Percentiles rank a stretch among this genome's conserved stretches.
These are phyloP conservation scores for Stevia rebaudiana DNA, from an alignment of 140 eudicot species.

Conservation along the genomic window DNA sequence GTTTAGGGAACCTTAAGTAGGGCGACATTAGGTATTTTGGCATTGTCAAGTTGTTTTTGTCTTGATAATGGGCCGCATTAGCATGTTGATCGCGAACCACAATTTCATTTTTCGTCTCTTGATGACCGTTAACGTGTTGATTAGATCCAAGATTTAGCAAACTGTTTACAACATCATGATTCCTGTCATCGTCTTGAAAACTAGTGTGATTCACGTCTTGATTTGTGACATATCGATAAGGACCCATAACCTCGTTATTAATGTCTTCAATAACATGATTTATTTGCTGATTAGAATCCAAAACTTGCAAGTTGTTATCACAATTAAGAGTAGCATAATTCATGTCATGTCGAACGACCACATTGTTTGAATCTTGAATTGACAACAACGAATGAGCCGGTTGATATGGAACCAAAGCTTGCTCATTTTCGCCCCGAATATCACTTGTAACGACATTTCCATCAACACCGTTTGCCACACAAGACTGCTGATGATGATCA, in stretches of 20 bases:
- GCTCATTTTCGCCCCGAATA: slow-evolving; percentile 2
- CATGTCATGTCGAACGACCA: background rate
- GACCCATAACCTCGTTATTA: background rate
- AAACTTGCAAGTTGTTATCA: no score
- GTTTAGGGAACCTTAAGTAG: background rate
- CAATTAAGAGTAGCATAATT: background rate
- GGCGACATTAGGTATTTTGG: background rate
- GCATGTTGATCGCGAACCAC: no score
- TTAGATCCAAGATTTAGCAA: no score
- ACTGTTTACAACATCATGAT: no score
- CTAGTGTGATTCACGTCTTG: background rate
- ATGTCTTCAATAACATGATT: background rate
- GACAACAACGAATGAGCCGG: background rate
- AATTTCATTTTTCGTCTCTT: no score
- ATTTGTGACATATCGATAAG: background rate
- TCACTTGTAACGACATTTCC: no score
- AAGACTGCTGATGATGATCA: no score
- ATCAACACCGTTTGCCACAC: no score
- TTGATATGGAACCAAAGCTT: slow-evolving; percentile 1
- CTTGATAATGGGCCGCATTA: no score
- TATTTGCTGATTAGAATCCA: background rate
- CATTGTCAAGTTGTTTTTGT: no score
- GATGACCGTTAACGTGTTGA: no score
- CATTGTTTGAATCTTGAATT: background rate
- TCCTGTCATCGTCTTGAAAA: no score